Evolutionary conservation across 1,139 yeast species (phyloP).

Genomic region (Saccharomyces hybrid): DNA sequence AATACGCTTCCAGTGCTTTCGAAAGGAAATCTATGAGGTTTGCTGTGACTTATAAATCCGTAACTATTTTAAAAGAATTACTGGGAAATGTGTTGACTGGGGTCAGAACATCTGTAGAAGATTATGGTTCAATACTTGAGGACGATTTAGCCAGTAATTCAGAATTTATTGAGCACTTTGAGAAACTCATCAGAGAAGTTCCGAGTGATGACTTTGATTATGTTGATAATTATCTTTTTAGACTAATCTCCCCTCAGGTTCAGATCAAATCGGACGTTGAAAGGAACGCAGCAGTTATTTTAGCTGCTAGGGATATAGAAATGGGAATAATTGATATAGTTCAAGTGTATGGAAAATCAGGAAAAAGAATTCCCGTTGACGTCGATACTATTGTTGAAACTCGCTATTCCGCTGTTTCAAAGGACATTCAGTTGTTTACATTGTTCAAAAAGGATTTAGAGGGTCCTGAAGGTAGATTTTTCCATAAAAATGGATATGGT

Average conservation of each 20-base stretch:
- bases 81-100: conserved; percentile 24
- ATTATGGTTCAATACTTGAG: conserved; percentile 14
- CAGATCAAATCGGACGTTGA: conserved; percentile 63
- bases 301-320: conserved; percentile 67
- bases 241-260: conserved; percentile 75
- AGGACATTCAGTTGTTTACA: conserved; percentile 65
- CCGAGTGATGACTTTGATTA: conserved; percentile 39
- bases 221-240: conserved; percentile 56
- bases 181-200: conserved; percentile 42
- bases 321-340: conserved; percentile 46
- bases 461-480: conserved; percentile 36
- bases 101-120: conserved; percentile 15
- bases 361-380: conserved; percentile 41
- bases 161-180: conserved; percentile 40
- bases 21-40: conserved; percentile 54
- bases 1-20: conserved; percentile 51
- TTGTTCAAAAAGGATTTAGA: conserved; percentile 42
- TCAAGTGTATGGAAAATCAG: conserved; percentile 34
- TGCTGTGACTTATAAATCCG: conserved; percentile 64
- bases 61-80: conserved; percentile 55
- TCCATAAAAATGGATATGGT: conserved; percentile 36
- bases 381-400: conserved; percentile 50
- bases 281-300: conserved; percentile 54
- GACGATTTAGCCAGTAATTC: conserved; percentile 22
- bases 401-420: conserved; percentile 58